Evolutionary conservation across 805 yeast species (phyloP).

Genomic region (Metschnikowia noctiluminum): DNA sequence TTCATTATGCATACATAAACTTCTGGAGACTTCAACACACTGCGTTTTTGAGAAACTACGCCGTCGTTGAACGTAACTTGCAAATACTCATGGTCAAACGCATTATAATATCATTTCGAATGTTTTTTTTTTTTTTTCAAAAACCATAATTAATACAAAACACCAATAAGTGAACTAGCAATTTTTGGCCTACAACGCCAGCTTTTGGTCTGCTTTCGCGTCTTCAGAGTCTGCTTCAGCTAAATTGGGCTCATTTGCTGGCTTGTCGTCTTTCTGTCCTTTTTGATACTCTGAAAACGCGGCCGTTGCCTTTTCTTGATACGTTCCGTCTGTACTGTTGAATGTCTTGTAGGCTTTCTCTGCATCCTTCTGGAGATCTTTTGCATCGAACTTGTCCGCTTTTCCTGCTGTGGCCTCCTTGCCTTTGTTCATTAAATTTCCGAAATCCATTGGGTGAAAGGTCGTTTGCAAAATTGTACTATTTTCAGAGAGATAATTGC

Average conservation of each 20-base stretch:
- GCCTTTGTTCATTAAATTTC: slow-evolving; percentile 32
- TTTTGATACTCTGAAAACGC: slow-evolving; percentile 30
- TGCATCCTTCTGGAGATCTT: slow-evolving; percentile 29
- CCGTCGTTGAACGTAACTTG: no score
- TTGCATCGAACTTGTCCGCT: slow-evolving; percentile 23
- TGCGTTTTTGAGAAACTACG: no score
- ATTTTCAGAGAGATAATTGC: no score
- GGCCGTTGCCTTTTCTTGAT: slow-evolving; percentile 34
- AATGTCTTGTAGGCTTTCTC: slow-evolving; percentile 34
- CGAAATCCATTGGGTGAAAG: slow-evolving; percentile 21
- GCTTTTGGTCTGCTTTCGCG: not conserved
- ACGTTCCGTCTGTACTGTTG: slow-evolving; percentile 27
- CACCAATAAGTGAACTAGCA: no score
- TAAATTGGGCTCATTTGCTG: not conserved
- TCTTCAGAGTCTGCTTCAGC: not conserved
- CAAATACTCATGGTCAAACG: no score
- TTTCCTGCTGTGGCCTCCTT: slow-evolving; percentile 25
- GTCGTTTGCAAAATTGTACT: no score
- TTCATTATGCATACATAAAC: no score
- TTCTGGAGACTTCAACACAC: no score
- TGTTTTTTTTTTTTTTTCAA: no score
- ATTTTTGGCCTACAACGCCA: not conserved
- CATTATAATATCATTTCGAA: no score
- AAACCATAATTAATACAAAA: no score
- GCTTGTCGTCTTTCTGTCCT: not conserved